Evolutionary conservation across 306 rosid species (phyloP).

Genomic region (Castanea mollissima): DNA sequence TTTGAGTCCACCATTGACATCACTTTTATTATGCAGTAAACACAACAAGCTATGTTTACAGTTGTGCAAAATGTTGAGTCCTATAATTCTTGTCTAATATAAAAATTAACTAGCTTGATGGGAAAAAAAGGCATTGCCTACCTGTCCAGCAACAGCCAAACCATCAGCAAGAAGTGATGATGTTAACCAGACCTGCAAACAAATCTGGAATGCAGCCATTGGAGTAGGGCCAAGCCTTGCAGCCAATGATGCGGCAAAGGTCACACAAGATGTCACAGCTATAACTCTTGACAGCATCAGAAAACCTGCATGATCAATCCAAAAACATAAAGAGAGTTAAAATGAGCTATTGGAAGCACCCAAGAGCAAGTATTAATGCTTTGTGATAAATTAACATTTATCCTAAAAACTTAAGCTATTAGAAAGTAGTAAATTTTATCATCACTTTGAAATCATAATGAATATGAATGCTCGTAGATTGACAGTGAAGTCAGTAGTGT

Average conservation of each 20-base stretch:
- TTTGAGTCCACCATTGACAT: too few species aligned
- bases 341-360: background rate
- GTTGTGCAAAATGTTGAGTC: too few species aligned
- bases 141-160: conserved; percentile 88
- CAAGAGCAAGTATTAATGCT: background rate
- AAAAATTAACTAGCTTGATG: background rate
- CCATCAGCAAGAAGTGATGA: conserved; percentile 94
- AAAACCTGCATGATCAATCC: conserved; percentile 40
- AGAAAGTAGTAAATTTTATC: too few species aligned
- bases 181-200: conserved; percentile 90
- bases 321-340: background rate
- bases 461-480: background rate
- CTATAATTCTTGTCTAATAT: background rate
- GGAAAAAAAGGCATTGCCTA: background rate
- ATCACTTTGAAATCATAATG: background rate
- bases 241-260: conserved; percentile 84
- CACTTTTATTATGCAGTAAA: too few species aligned
- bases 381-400: too few species aligned
- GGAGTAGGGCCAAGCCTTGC: conserved; percentile 78
- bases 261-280: conserved; percentile 94
- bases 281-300: conserved; percentile 69
- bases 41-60: too few species aligned
- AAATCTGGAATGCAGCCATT: conserved; percentile 96
- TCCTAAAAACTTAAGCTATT: too few species aligned
- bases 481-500: background rate